Percentiles rank a stretch among this genome's conserved stretches.
These are phyloP conservation scores for Dorcoceras hygrometricum DNA, from an alignment of 257 asterid species.

Conservation along the genomic window DNA sequence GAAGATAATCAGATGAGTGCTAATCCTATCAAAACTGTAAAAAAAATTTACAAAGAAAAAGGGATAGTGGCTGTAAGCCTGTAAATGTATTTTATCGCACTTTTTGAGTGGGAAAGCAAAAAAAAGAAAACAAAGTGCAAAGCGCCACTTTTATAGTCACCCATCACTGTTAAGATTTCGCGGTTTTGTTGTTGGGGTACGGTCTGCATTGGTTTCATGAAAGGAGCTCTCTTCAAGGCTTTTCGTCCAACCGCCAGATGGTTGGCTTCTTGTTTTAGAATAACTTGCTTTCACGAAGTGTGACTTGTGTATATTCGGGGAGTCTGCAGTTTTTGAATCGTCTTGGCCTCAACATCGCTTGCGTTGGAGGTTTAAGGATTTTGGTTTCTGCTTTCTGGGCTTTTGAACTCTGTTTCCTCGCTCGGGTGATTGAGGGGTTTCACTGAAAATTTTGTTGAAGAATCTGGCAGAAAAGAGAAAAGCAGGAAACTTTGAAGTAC, in stretches of 20 bases:
- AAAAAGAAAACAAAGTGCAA: conserved; percentile 21
- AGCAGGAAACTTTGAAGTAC: conserved; percentile 20
- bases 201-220: background rate
- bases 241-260: background rate
- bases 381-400: background rate
- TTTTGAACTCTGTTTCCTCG: background rate
- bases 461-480: conserved; percentile 10
- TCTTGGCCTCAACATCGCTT: background rate
- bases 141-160: background rate
- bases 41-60: too few relatives aligned
- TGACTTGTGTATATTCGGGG: background rate
- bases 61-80: background rate
- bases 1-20: background rate
- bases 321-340: background rate
- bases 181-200: conserved; percentile 15
- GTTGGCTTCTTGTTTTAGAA: background rate
- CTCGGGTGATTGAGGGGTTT: conserved; percentile 29
- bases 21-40: background rate
- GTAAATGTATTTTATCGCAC: conserved; percentile 5
- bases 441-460: conserved; percentile 8
- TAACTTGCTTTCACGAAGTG: background rate
- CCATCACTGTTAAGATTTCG: background rate
- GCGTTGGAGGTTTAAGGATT: conserved; percentile 10
- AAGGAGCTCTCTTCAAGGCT: background rate
- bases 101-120: conserved; percentile 23